Conservation (phyloP, 2,329 filamentous ascomycete species). For the Colletotrichum musae region DNA sequence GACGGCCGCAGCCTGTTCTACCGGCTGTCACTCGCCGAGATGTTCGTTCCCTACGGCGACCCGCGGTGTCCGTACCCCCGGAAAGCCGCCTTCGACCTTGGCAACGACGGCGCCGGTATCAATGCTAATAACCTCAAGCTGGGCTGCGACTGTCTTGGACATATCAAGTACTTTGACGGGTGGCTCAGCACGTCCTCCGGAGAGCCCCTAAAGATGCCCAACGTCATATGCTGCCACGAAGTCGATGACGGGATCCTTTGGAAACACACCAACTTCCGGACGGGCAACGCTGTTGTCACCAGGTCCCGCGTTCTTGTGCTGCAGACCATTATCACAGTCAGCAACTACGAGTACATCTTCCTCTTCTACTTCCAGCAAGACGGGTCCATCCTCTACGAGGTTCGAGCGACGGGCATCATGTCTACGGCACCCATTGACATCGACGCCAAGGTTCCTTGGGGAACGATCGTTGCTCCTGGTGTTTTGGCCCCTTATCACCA, state of each 20-base stretch:
- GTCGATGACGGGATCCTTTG: conserved; percentile 71
- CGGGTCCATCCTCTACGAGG: conserved; percentile 56
- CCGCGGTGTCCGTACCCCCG: conserved; percentile 74
- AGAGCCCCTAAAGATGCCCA: conserved; percentile 49
- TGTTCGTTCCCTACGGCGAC: conserved; percentile 79
- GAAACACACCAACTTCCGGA: conserved; percentile 76
- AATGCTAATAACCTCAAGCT: conserved; percentile 76
- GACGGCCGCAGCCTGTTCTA: conserved; percentile 78
- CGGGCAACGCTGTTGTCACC: conserved; percentile 69
- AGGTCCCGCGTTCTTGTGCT: conserved; percentile 73
- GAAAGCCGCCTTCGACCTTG: conserved; percentile 80
- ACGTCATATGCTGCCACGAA: conserved; percentile 57
- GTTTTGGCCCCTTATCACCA: conserved; percentile 78
- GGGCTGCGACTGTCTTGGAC: conserved; percentile 78
- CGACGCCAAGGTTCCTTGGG: conserved; percentile 68
- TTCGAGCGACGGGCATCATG: conserved; percentile 60
- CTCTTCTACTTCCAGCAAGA: conserved; percentile 66
- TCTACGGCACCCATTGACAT: conserved; percentile 63
- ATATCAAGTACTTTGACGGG: conserved; percentile 63
- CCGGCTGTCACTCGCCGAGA: conserved; percentile 76
- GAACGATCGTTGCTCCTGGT: conserved; percentile 75
- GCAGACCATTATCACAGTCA: conserved; percentile 75
- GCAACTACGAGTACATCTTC: conserved; percentile 74
- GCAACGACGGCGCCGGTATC: conserved; percentile 75
- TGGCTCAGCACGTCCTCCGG: conserved; percentile 51